phyloP scores from a whole-genome alignment of 2,329 filamentous ascomycete species.

The Neurospora sp. region DNA sequence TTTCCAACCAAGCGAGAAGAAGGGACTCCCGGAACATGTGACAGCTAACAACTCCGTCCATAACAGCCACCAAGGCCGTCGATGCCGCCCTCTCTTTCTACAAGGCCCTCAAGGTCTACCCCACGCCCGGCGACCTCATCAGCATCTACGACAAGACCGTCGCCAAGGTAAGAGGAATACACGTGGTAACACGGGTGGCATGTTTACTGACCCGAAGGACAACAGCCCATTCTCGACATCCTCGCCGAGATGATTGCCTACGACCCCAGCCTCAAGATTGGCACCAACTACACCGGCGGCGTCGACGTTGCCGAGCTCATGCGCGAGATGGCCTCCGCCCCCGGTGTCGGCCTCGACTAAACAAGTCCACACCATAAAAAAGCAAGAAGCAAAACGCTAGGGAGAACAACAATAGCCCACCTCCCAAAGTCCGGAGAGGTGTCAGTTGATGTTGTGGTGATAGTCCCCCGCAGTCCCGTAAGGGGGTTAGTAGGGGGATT shows the following conservation, averaged over 20 bases:
- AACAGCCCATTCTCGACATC: slow-evolving; percentile 80
- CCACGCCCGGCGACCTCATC: slow-evolving; percentile 84
- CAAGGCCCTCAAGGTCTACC: slow-evolving; percentile 97
- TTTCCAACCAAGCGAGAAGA: not conserved
- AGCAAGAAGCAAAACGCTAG: not conserved
- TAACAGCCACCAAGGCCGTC: slow-evolving; percentile 53
- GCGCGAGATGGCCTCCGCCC: slow-evolving; percentile 23
- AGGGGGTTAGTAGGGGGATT: not conserved
- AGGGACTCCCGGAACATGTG: not conserved
- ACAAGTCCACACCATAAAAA: not conserved
- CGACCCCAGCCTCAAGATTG: slow-evolving; percentile 63
- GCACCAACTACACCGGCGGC: slow-evolving; percentile 23
- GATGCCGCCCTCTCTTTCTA: slow-evolving; percentile 94
- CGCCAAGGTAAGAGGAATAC: slow-evolving; percentile 59
- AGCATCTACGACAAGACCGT: slow-evolving; percentile 98
- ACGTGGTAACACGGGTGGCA: not conserved
- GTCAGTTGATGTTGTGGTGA: not conserved
- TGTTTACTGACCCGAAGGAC: not conserved
- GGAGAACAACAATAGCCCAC: not conserved
- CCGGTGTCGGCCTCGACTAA: slow-evolving; percentile 43
- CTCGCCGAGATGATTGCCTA: slow-evolving; percentile 97
- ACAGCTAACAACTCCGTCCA: slow-evolving; percentile 8
- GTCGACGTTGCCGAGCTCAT: slow-evolving; percentile 19
- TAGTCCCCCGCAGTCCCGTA: not conserved
- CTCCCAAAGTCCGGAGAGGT: not conserved